Base-by-base conservation (phyloP, 1,284 basidiomycete species). In the Afroboletus lepidellus region DNA sequence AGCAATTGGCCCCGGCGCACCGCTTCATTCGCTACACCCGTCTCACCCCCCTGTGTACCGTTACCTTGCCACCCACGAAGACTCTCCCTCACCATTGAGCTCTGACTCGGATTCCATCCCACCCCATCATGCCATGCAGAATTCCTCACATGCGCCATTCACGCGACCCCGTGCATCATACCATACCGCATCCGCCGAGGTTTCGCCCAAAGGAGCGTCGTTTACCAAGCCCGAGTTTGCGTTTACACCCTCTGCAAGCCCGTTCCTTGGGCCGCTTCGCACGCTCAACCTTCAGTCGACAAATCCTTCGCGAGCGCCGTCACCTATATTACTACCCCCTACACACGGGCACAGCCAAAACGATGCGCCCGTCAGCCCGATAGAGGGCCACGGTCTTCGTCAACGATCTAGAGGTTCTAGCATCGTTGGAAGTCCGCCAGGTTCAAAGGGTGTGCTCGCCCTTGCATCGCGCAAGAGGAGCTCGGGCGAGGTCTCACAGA, bases 251-350 rank as follows among this genome's bases (percentile, higher is more conserved):
- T 83, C 80, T n/a, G 88, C 89, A 0, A 88, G 84, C 57, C 92
- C 93, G 0, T 93, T 94, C 71, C 78, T 94, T 18, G 90, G 87
- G 0, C 87, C 91, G 5, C 75, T 96, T 66, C 81, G 87, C 51
- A 85, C 81, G 21, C 76, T 90, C 53, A 84, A 87, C 60, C 78
- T 90, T 39, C 85, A 88, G 60, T 85, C 83, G 1, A 71, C 82
- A 7, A 77, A 77, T 44, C 80, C 83, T 1, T 85, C 83, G 13
- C 77, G 85, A 43, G 86, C 80, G 0, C 83, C 86, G 2, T 85
- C 83, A 3, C 85, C 85, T 16, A 80, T 87, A 54, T 69, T 78
- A 18, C 71, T 87, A 1, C 84, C 83, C 2, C 81, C 85, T 8
- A 70, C 83, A 2, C 61, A 63, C 41, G 60, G 57, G 18, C 69